Evolutionary conservation across 768 basidiomycete genomes (phyloP).

Genomic region (Russula compacta): DNA sequence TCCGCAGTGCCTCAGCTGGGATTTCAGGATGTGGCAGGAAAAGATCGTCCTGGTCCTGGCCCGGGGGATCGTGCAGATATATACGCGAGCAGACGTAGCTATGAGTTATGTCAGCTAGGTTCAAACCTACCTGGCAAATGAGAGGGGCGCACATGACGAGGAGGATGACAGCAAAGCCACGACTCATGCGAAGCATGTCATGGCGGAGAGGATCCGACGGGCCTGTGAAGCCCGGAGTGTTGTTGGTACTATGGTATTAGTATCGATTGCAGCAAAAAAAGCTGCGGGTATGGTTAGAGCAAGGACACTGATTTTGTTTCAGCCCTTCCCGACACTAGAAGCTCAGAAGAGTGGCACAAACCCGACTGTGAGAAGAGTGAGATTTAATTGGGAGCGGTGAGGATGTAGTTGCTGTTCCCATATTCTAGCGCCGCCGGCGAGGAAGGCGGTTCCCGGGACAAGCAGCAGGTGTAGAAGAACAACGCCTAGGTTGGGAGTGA

Average conservation of each 20-base stretch:
- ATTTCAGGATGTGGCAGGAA: constrained; percentile 36
- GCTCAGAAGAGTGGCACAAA: constrained; percentile 23
- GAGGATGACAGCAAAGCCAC: constrained; percentile 55
- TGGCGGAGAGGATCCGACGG: constrained; percentile 38
- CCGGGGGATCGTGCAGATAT: constrained; percentile 64
- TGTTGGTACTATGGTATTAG: constrained; percentile 25
- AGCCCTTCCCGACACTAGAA: not conserved
- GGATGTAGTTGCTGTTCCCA: constrained; percentile 62
- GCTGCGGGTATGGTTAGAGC: constrained; percentile 56
- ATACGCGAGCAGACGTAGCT: constrained; percentile 62
- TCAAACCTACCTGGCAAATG: no score
- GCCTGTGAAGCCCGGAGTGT: constrained; percentile 20
- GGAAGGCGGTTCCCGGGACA: constrained; percentile 59
- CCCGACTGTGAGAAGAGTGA: constrained; percentile 62
- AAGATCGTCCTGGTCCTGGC: constrained; percentile 42
- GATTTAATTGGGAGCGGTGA: constrained; percentile 56
- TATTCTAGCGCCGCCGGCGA: constrained; percentile 62
- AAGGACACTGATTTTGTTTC: constrained; percentile 38
- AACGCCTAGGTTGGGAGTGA: constrained; percentile 38
- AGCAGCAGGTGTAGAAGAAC: constrained; percentile 65
- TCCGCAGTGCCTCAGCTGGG: constrained; percentile 22
- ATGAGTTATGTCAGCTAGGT: not conserved
- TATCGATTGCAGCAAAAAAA: constrained; percentile 52
- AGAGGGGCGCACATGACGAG: constrained; percentile 41
- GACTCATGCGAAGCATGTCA: constrained; percentile 51